Evolutionary conservation across 306 rosid genomes (phyloP).

Genomic region (Arachis stenosperma): DNA sequence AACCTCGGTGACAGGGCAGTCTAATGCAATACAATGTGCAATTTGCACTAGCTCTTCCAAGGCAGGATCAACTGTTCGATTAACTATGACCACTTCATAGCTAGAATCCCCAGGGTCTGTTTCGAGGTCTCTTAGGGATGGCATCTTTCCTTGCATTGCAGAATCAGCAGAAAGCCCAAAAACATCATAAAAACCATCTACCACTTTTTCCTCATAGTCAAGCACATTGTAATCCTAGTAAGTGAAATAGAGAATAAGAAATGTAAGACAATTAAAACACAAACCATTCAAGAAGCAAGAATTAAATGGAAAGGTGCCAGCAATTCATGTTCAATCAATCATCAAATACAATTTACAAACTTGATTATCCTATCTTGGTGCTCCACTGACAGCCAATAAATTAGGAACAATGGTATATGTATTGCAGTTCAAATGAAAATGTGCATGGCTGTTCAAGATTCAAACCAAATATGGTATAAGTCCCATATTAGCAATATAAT

Average conservation of each 20-base stretch:
- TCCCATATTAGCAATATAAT: too few relatives aligned
- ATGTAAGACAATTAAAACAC: slow-evolving; percentile 40
- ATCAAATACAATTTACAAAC: slow-evolving; percentile 15
- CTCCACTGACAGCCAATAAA: slow-evolving; percentile 19
- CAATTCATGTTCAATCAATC: slow-evolving; percentile 20
- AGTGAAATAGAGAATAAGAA: slow-evolving; percentile 38
- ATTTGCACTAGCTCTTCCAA: slow-evolving; percentile 87
- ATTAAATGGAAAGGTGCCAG: slow-evolving; percentile 10
- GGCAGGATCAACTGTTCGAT: slow-evolving; percentile 71
- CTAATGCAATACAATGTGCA: slow-evolving; percentile 87
- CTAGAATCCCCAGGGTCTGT: slow-evolving; percentile 66
- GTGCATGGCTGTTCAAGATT: not conserved
- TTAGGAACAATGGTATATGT: slow-evolving; percentile 3
- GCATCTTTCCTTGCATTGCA: slow-evolving; percentile 88
- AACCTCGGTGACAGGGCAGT: slow-evolving; percentile 74
- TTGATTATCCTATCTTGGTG: slow-evolving; percentile 23
- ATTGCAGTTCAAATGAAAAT: slow-evolving; percentile 23
- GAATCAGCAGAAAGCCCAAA: slow-evolving; percentile 67
- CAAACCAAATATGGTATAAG: not conserved
- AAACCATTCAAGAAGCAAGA: slow-evolving; percentile 12
- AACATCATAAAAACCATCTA: slow-evolving; percentile 94
- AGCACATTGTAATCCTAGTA: slow-evolving; percentile 85
- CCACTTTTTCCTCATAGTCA: slow-evolving; percentile 88
- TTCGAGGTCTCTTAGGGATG: slow-evolving; percentile 77
- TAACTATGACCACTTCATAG: slow-evolving; percentile 86